A percentile compares a stretch with the other conserved stretches of the same genome.
Conservation (phyloP, 2,329 filamentous ascomycete genomes). For the Colletotrichum orchidophilum region DNA sequence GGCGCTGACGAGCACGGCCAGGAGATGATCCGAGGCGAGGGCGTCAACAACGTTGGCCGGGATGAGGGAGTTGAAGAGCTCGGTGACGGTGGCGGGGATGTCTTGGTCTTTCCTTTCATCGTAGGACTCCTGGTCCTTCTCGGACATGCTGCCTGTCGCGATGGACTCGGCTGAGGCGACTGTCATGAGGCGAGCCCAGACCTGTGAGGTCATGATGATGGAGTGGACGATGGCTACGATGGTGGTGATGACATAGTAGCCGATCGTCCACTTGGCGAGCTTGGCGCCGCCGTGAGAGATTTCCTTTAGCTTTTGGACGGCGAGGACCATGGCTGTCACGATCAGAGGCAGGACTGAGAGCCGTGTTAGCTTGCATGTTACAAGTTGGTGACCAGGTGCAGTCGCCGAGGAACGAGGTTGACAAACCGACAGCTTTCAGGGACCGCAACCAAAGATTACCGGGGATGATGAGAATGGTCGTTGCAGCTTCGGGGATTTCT, state of each 20-base stretch:
- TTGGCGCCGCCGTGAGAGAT: conserved; percentile 54
- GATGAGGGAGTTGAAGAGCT: conserved; percentile 60
- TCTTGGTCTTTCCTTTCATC: conserved; percentile 45
- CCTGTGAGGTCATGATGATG: conserved; percentile 55
- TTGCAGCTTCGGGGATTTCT: conserved; percentile 52
- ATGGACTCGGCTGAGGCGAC: conserved; percentile 46
- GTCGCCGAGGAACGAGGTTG: background rate
- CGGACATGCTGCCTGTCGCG: conserved; percentile 38
- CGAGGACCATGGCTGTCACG: conserved; percentile 60
- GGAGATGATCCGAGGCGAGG: conserved; percentile 55
- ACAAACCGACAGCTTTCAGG: conserved; percentile 57
- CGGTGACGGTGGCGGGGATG: conserved; percentile 54
- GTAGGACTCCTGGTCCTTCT: conserved; percentile 42
- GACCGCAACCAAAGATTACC: conserved; percentile 60
- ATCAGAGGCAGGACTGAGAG: conserved; percentile 59
- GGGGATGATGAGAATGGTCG: conserved; percentile 55
- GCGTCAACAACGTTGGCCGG: conserved; percentile 58
- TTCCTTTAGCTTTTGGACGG: conserved; percentile 56
- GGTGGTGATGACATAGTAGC: conserved; percentile 61
- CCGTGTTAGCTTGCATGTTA: background rate
- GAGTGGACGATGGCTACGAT: conserved; percentile 58
- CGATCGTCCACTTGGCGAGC: conserved; percentile 59
- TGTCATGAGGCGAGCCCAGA: conserved; percentile 58
- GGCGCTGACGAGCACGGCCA: conserved; percentile 56
- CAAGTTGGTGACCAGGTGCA: no score